Base-by-base conservation (phyloP, 176 grass and related monocot genomes). In the Paspalum notatum region DNA sequence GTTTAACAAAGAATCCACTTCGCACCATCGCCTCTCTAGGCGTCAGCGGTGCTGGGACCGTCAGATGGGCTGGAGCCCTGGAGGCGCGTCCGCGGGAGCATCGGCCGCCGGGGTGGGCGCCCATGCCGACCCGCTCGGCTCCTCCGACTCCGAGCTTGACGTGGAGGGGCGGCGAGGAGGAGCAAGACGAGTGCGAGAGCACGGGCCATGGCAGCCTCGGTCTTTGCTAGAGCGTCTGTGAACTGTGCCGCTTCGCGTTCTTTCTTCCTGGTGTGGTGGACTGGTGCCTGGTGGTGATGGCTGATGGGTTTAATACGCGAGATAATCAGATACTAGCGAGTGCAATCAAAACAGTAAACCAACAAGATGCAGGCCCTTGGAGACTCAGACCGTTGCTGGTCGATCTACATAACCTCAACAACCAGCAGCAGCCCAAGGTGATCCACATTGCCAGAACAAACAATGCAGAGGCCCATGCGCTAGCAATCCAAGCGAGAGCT, bases 111-210 rank as follows among this genome's bases (percentile, higher is more conserved):
- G 46, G 14, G 63, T 52, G 5, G 80, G 21, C 6, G 48, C 70
- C 0, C 12, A 38, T 14, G 70, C 58, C 2, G 77, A 40, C 37
- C 37, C 62, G 59, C 38, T 40, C 5, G 50, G 61, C 7, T 6
- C 81, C 2, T 83, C 81, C 14, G 58, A 5, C 2, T 83, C 81
- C 14, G 58, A 5, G 42, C 56, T 25, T 1, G 56, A 38, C 0
- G 46, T 6, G 32, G 50, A 22, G 11, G 17, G 40, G 71, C 61
- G 61, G 49, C 49, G 6, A 83, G 70, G 80, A 83, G 80, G 80
- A 83, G 13, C 46, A 65, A 6, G 37, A 26, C 15, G 80, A 83
- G 80, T 9, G 15, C n/a, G 14, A 82, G 68, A 7, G 69, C 80
- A 20, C 57, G 69, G 6, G 80, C 45, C 80, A 82, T 73, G 44